phyloP scores from a whole-genome alignment of 768 basidiomycete species.

The Collybia sordida region DNA sequence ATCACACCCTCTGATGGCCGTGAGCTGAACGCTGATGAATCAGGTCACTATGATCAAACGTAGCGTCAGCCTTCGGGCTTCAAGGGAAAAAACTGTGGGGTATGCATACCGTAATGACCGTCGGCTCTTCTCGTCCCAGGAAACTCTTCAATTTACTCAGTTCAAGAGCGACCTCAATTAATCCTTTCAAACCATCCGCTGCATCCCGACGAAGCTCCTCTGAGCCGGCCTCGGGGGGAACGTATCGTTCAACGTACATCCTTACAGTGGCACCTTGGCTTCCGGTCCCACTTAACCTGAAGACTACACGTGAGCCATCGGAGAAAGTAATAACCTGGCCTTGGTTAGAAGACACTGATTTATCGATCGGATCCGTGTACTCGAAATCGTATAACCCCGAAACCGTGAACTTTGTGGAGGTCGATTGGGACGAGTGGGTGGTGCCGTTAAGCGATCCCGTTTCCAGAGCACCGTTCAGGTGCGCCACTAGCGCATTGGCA shows the following conservation, averaged over 20 bases:
- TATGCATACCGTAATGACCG: slow-evolving; percentile 88
- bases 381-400: slow-evolving; percentile 82
- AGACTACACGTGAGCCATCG: slow-evolving; percentile 93
- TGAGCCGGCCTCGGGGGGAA: slow-evolving; percentile 65
- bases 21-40: no score
- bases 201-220: slow-evolving; percentile 73
- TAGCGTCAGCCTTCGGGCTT: neutral
- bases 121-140: slow-evolving; percentile 86
- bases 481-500: slow-evolving; percentile 81
- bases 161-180: slow-evolving; percentile 93
- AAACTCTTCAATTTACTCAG: slow-evolving; percentile 84
- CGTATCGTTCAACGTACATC: slow-evolving; percentile 94
- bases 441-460: slow-evolving; percentile 68
- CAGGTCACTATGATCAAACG: neutral
- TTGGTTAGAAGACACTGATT: slow-evolving; percentile 91
- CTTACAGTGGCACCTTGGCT: slow-evolving; percentile 95
- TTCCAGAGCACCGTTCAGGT: slow-evolving; percentile 71
- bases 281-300: slow-evolving; percentile 95
- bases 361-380: slow-evolving; percentile 99
- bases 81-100: neutral
- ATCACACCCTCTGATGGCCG: neutral
- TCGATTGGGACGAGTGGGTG: slow-evolving; percentile 64
- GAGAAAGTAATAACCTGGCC: slow-evolving; percentile 90
- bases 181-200: slow-evolving; percentile 86
- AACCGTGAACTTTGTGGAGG: slow-evolving; percentile 73